Evolutionary conservation across 202 grass and related monocot species (phyloP), one percentile per base, ranked within the genome.

Genomic region (Digitaria exilis): DNA sequence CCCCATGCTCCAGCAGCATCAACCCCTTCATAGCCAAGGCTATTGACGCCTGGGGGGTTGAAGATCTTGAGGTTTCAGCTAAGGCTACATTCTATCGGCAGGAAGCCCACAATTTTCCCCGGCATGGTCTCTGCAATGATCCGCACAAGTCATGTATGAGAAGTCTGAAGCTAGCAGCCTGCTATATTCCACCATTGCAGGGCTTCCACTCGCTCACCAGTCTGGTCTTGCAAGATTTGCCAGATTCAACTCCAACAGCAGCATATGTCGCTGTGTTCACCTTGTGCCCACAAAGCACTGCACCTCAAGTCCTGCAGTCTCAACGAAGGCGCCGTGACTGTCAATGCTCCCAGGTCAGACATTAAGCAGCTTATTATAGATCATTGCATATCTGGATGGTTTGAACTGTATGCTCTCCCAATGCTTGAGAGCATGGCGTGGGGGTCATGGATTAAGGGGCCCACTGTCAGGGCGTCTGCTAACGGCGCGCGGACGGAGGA

Each of bases 61-160:
- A 74, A 7, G 71, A 74, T 55, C 71, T 74, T 0, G 71, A 55
- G 49, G 71, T 74, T 74, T 54, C 49, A 37, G 71, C 49, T n/a
- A 74, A 55, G 29, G 2, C 4, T 51, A 54, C 18, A 55, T 74
- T 37, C 48, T 3, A 9, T 19, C 4, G 0, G 17, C 29, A 14
- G 18, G 48, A 37, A 22, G 30, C 49, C 9, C 49, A 74, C 71
- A 35, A 30, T 54, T 73, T 73, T 35, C 71, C 17, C 22, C 10
- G 14, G 5, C 49, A 37, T 22, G 30, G 71, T 37, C 71, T 74
- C 30, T 56, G 70, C 50, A 74, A 24, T 5, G 1, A 75, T 15
- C 51, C 72, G 0, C 72, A 41, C 2, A 57, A 25, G 51, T 75
- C 72, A 9, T 51, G 32, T 2, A 21, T 75, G 21, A 22, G 51